Evolutionary conservation across 805 yeast species (phyloP), one percentile per base, ranked within the genome.

Genomic region (Scheffersomyces coipomensis): DNA sequence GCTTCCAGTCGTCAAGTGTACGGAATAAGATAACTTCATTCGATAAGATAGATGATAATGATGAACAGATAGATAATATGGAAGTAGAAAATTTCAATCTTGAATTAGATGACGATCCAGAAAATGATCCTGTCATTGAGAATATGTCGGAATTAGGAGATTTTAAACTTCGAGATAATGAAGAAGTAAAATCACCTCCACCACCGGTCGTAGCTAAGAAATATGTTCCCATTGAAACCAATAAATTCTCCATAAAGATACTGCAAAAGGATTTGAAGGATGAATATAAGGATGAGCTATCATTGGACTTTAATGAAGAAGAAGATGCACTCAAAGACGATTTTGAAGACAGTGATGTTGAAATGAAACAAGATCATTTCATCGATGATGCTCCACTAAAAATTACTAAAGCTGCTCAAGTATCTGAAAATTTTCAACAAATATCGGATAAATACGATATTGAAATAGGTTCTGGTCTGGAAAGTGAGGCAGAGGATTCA

Each of bases 91-190:
- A 37, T 43, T 18, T 49, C 46, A 51, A 18, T 12, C 36, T 1
- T 19, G 42, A 37, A 19, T 7, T 35, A 2, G 45, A 37, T 31
- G 43, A 40, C 18, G 49, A 40, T 33, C 39, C 43, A 5, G 50
- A 46, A 38, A 39, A 45, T 24, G 39, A 40, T 17, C 54, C 55
- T 3, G 46, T 46, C 11, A 46, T 51, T 19, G 54, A 40, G 31
- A 51, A 51, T 24, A 22, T 42, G 2, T 29, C 32, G 4, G 39
- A 39, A 8, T 16, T 40, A 9, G 30, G 30, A 6, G 39, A 36
- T 5, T 11, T 29, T 8, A 23, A 13, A 13, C 9, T 13, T 8
- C 12, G 25, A 22, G 3, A 6, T 5, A 19, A 27, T 19, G 38
- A n/a, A 4, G 21, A 27, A 13, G 10, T 13, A 11, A 19, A 5